phyloP scores from a whole-genome alignment of 2,329 filamentous ascomycete species.

The Scedosporium minutisporum region DNA sequence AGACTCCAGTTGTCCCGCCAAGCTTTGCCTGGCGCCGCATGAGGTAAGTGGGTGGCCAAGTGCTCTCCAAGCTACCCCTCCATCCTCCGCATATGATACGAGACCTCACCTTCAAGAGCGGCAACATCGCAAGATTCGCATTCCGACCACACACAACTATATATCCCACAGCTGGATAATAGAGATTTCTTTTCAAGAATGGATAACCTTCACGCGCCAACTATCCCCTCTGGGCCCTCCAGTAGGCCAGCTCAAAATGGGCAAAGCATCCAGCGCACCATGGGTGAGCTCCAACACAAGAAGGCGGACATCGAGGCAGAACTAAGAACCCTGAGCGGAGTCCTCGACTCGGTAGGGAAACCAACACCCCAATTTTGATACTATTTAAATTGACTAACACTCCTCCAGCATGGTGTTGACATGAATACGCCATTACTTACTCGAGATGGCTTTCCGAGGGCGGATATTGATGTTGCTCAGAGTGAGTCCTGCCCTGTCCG shows the following conservation, averaged over 20 bases:
- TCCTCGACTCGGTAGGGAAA: conserved; percentile 71
- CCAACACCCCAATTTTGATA: conserved; percentile 2
- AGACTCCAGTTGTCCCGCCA: not conserved
- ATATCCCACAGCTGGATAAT: not conserved
- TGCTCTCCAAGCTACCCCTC: not conserved
- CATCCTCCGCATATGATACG: not conserved
- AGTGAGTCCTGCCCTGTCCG: conserved; percentile 42
- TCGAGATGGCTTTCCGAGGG: conserved; percentile 81
- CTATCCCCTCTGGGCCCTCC: conserved; percentile 63
- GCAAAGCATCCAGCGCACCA: conserved; percentile 56
- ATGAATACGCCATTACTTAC: conserved; percentile 88
- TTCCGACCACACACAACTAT: not conserved
- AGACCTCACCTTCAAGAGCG: not conserved
- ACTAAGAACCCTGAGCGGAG: conserved; percentile 70
- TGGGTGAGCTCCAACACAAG: conserved; percentile 71
- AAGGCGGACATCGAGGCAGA: conserved; percentile 82
- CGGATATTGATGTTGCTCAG: conserved; percentile 90
- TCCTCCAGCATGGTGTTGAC: conserved; percentile 69
- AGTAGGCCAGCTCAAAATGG: conserved; percentile 34
- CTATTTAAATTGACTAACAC: conserved; percentile 13
- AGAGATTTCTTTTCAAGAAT: conserved; percentile 27
- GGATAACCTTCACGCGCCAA: conserved; percentile 49
- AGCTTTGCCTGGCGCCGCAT: not conserved
- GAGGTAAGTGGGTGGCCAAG: not conserved
- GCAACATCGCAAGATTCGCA: not conserved